Evolutionary conservation across 129 eudicot species (phyloP), one percentile per base, ranked within the genome.

Genomic region (Kitagawia praeruptora): DNA sequence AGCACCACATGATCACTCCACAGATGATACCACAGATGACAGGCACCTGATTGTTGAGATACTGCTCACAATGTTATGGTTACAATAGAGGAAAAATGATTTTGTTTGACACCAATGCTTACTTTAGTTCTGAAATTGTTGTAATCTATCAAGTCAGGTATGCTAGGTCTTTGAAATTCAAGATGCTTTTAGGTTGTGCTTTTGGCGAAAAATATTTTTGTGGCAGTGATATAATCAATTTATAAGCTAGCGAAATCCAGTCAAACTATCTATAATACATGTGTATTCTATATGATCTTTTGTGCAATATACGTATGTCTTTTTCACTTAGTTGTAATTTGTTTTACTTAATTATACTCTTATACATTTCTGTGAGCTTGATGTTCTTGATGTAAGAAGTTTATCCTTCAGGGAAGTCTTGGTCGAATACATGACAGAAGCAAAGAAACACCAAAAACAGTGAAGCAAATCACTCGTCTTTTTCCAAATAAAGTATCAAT

Each of bases 401-500:
- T 80, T 77, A 45, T 82, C 18, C 39, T 89, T 38, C 88, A 94
- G 97, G 96, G 86, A 79, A 87, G 82, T 77, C 81, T 91, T 83
- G 96, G 97, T 75, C 87, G 92, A 85, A 85, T 91, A 83, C 91
- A 88, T 28, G 98, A 94, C 74, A 89, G 84, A 86, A 88, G 83
- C 94, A 91, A 94, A 85, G 96, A 94, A 70, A 88, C 88, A 28
- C 89, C 96, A 44, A 94, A 94, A 80, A 82, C 91, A 27, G 85
- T 94, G 89, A 91, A 91, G 91, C 96, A 88, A 82, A 92, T 94
- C 80, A 84, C 84, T 37, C 88, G 93, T 23, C 96, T 94, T 82
- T 94, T 94, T 51, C 96, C 97, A 3, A 94, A 94, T 84, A 91
- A 91, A 89, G 96, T 94, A 73, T 85, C 92, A 48, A 88, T 94